Evolutionary conservation across 257 asterid genomes (phyloP).

Genomic region (Galeopsis tetrahit): DNA sequence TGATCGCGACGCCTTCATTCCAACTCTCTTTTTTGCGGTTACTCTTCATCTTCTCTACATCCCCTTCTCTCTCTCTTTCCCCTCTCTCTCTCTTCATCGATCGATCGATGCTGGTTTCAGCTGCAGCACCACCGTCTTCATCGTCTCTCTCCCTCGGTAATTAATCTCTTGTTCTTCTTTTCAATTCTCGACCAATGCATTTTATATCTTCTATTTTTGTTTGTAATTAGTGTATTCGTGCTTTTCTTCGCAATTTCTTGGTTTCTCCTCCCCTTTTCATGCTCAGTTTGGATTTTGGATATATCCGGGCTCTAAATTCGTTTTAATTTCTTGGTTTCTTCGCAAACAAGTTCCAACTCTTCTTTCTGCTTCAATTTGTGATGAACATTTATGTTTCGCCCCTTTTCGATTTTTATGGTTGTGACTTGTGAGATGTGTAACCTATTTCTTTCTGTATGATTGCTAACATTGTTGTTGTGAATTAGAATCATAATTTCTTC

Average conservation of each 20-base stretch:
- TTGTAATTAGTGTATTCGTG: neutral
- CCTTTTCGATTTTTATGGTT: constrained; percentile 10
- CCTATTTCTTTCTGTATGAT: neutral
- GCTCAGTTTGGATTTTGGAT: neutral
- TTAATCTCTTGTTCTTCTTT: neutral
- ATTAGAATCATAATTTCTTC: neutral
- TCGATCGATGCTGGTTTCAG: constrained; percentile 40
- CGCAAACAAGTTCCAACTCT: neutral
- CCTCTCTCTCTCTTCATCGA: neutral
- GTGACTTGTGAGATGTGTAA: neutral
- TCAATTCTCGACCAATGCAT: neutral
- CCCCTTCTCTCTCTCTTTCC: neutral
- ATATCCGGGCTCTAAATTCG: neutral
- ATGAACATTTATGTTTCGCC: neutral
- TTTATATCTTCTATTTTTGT: neutral
- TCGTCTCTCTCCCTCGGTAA: constrained; percentile 34
- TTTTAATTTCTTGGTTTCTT: neutral
- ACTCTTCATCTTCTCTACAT: constrained; percentile 10
- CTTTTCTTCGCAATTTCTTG: too few relatives aligned
- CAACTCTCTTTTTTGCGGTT: constrained; percentile 29
- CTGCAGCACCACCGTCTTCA: constrained; percentile 38
- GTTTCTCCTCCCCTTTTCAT: neutral
- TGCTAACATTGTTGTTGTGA: neutral
- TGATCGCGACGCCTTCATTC: constrained; percentile 28
- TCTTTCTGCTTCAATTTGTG: neutral